phyloP scores from a whole-genome alignment of 139 green algal genomes.

The Chara braunii region DNA sequence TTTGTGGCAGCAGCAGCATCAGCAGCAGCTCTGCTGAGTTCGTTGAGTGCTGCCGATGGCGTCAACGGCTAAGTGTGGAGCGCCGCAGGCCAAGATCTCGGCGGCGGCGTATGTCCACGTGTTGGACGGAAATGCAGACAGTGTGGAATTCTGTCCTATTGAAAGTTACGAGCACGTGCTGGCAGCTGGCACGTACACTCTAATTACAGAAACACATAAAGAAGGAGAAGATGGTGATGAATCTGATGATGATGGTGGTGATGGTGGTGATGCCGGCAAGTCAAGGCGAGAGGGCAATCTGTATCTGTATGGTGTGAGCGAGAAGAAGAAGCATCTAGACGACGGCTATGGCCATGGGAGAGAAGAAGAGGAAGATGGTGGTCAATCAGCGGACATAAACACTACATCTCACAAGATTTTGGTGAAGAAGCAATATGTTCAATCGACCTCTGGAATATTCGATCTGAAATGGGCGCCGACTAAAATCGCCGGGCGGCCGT shows the following conservation, averaged over 20 bases:
- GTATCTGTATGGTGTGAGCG: constrained; percentile 5
- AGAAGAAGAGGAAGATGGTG: too few species aligned
- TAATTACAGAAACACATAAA: too few species aligned
- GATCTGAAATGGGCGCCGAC: constrained; percentile 25
- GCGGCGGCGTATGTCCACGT: constrained; percentile 15
- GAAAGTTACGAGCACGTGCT: constrained; percentile 25
- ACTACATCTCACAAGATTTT: background rate
- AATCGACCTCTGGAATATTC: constrained; percentile 30
- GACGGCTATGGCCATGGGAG: too few species aligned
- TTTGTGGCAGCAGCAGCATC: too few species aligned
- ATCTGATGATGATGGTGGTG: background rate
- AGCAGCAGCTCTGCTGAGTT: too few species aligned
- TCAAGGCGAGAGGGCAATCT: background rate
- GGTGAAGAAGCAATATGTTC: background rate
- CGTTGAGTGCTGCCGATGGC: too few species aligned
- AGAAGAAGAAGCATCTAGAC: too few species aligned
- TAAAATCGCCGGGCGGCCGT: background rate
- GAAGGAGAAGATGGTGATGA: too few species aligned
- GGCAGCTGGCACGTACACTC: constrained; percentile 31
- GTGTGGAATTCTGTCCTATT: constrained; percentile 38
- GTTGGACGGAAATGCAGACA: constrained; percentile 36
- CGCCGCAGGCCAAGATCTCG: background rate
- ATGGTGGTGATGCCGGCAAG: background rate
- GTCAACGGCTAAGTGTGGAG: background rate
- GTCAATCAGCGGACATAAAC: constrained; percentile 4